Conservation (phyloP, 164 flowering plant genomes). For the Chloranthus sessilifolius region DNA sequence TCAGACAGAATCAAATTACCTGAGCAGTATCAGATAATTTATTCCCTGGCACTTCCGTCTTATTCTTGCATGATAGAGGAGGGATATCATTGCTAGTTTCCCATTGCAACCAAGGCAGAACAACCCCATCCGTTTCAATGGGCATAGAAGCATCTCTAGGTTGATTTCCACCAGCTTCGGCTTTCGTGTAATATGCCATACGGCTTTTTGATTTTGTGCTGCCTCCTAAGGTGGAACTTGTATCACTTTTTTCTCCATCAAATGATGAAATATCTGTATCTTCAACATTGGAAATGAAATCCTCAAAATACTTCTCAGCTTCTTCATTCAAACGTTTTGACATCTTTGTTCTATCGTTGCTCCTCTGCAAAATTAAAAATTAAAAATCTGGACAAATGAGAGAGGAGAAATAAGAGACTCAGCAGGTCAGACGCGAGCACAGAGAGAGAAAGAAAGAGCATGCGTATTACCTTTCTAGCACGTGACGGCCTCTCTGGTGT, state of each 20-base stretch:
- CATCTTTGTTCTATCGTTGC: constrained; percentile 60
- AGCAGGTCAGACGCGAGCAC: no score
- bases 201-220: constrained; percentile 24
- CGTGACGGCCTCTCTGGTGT: constrained; percentile 33
- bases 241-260: constrained; percentile 96
- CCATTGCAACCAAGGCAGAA: constrained; percentile 96
- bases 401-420: no score
- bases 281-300: constrained; percentile 85
- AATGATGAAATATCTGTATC: constrained; percentile 92
- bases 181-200: constrained; percentile 12
- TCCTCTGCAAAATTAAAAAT: constrained; percentile 44
- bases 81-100: constrained; percentile 64
- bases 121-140: constrained; percentile 77
- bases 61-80: constrained; percentile 29
- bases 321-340: constrained; percentile 72
- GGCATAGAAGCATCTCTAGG: constrained; percentile 29
- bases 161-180: constrained; percentile 29
- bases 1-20: constrained; percentile 30
- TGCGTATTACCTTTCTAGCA: constrained; percentile 50
- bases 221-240: constrained; percentile 69
- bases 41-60: constrained; percentile 20
- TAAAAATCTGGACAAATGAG: neutral
- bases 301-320: constrained; percentile 89
- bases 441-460: neutral
- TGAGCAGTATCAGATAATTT: constrained; percentile 28